Conservation (phyloP, 768 basidiomycete genomes). For the Serendipita sp. region DNA sequence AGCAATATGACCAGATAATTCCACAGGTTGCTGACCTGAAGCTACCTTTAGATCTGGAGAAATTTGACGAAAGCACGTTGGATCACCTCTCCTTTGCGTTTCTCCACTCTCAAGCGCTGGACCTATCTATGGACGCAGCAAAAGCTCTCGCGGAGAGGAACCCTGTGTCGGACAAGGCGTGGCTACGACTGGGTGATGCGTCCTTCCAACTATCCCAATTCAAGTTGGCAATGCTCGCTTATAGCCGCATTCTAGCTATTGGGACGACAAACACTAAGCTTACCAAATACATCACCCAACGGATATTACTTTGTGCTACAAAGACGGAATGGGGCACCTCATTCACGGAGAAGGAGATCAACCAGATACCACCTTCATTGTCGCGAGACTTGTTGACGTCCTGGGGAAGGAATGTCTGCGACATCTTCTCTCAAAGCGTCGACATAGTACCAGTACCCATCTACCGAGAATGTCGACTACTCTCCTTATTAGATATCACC, state of each 20-base stretch:
- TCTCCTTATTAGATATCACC: background rate
- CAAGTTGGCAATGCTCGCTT: conserved; percentile 42
- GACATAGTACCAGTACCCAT: no score
- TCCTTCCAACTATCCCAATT: conserved; percentile 19
- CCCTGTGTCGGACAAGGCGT: conserved; percentile 28
- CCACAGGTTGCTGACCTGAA: conserved; percentile 33
- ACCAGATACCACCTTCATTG: conserved; percentile 24
- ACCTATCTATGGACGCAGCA: conserved; percentile 21
- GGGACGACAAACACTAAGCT: conserved; percentile 20
- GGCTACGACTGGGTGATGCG: conserved; percentile 33
- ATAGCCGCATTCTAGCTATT: conserved; percentile 30
- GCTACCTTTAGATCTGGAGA: conserved; percentile 19
- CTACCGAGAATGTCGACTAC: no score
- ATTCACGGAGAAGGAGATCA: conserved; percentile 26
- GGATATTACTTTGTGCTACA: conserved; percentile 27
- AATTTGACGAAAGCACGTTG: conserved; percentile 21
- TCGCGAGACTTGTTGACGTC: conserved; percentile 21
- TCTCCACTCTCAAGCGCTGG: conserved; percentile 22
- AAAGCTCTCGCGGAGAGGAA: conserved; percentile 18
- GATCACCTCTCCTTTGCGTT: conserved; percentile 34
- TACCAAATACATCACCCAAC: conserved; percentile 29
- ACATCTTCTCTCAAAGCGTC: no score
- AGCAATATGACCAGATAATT: conserved; percentile 28
- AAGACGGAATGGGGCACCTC: conserved; percentile 37
- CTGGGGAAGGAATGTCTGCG: conserved; percentile 20